Evolutionary conservation across 2,329 filamentous ascomycete species (phyloP), one percentile per base, ranked within the genome.

Genomic region (Hymenoscyphus infarciens): DNA sequence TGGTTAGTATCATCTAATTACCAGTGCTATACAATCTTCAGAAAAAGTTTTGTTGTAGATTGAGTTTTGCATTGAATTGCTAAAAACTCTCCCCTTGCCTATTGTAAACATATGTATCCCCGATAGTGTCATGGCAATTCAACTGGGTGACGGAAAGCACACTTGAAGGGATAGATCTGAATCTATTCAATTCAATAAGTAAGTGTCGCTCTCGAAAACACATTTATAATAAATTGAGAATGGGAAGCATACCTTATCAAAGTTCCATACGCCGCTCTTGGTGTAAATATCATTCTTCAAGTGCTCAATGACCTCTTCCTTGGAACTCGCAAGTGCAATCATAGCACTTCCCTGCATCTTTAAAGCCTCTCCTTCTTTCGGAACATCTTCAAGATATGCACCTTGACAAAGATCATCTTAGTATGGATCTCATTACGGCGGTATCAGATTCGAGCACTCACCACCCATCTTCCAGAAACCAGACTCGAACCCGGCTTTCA

Each of bases 261-360:
- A 73, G 79, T 97, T 91, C 92, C 92, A 97, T 8, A 96, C 92
- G 0, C 87, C 90, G 53, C 76, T 81, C 64, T 77, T 81, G 10
- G 82, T 80, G 77, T 96, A 97, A 10, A 92, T 79, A 77, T 97
- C 92, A 57, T 84, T 81, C 75, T 83, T 84, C 56, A 97, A 74
- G 59, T 83, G 72, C 69, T 88, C 82, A 49, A 88, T 74, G 1
- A 91, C 84, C 74, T 92, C 88, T 67, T 92, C 88, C 70, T 83
- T 85, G 8, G 82, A 87, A 65, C 85, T 82, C 7, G 89, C 91
- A 33, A 83, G 75, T 45, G 85, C 79, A 31, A 96, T 80, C 71
- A 95, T 78, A 19, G 87, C 84, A 74, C 88, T 92, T 0, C 66
- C 66, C 25, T 62, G 38, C 5, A 95, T 92, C 73, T 89, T 86